Base-by-base conservation (phyloP, 257 asterid species). In the Solanum bulbocastanum region DNA sequence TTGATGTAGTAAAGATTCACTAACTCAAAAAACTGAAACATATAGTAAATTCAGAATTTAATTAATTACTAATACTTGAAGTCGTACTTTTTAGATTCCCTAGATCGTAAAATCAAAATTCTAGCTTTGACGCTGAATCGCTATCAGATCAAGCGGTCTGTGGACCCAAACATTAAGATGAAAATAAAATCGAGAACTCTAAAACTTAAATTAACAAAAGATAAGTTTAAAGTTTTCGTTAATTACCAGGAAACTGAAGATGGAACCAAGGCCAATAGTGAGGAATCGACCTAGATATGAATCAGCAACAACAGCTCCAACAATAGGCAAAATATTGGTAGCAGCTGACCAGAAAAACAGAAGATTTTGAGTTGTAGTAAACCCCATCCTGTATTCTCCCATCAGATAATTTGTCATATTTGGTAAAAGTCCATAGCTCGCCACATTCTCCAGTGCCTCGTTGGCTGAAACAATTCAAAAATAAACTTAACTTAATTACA, bases 301-400 rank as follows among this genome's bases (percentile, higher is more conserved):
- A 93, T 95, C 98, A 6, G 96, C 94, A 62, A 94, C n/a, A 52
- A 52, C 62, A 52, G 62, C 62, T 52, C 30, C 49, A 42, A 78
- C n/a, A n/a, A 92, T 87, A 1, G 98, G 98, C 87, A 89, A 83
- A 91, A 95, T 93, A 89, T 91, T 94, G 6, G 95, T 87, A 32
- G 97, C 94, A 4, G 98, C 94, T 2, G 94, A 86, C 98, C 98
- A 94, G 18, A 87, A 85, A 79, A 92, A 93, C 12, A 94, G 87
- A 33, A 93, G 10, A 40, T 87, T 91, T 25, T 90, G 86, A 25
- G 93, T 94, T 36, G 56, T 79, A 20, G 91, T 83, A 4, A 92
- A 88, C n/a, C 89, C 92, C 94, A 93, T 87, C 22, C 87, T 86
- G 83, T 94, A 95, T 4, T 91, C 92, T 68, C 87, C 90, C 90